These are phyloP conservation scores for Sporothrix pseudoabietina DNA, from an alignment of 2,329 filamentous ascomycete genomes.

Conservation along the genomic window DNA sequence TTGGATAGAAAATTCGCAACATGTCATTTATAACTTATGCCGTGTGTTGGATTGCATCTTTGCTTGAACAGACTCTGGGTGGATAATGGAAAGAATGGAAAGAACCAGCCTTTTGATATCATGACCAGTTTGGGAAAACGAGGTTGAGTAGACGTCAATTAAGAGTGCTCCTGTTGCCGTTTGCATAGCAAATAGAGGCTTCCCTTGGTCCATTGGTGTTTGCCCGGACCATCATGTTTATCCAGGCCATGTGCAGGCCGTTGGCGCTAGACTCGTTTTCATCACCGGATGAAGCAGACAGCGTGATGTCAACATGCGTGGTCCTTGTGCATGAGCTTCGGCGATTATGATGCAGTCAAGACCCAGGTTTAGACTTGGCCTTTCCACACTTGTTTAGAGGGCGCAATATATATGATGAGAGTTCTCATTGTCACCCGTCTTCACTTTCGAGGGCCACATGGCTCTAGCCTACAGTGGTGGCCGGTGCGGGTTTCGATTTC, in stretches of 20 bases:
- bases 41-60: not conserved
- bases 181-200: not conserved
- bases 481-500: not conserved
- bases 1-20: not conserved
- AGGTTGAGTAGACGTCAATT: not conserved
- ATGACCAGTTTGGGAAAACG: not conserved
- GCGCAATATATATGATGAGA: not conserved
- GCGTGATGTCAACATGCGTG: not conserved
- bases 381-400: not conserved
- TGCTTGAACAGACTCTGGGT: not conserved
- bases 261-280: not conserved
- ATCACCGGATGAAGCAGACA: not conserved
- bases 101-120: not conserved
- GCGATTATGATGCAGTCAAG: not conserved
- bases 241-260: not conserved
- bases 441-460: not conserved
- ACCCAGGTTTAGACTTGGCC: not conserved
- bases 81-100: not conserved
- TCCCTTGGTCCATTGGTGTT: not conserved
- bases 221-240: not conserved
- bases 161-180: not conserved
- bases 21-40: not conserved
- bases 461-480: not conserved
- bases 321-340: not conserved
- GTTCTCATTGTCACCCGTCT: not conserved